These are phyloP conservation scores for Arabidopsis lyrata DNA, from an alignment of 441 rosid genomes.

Conservation along the genomic window DNA sequence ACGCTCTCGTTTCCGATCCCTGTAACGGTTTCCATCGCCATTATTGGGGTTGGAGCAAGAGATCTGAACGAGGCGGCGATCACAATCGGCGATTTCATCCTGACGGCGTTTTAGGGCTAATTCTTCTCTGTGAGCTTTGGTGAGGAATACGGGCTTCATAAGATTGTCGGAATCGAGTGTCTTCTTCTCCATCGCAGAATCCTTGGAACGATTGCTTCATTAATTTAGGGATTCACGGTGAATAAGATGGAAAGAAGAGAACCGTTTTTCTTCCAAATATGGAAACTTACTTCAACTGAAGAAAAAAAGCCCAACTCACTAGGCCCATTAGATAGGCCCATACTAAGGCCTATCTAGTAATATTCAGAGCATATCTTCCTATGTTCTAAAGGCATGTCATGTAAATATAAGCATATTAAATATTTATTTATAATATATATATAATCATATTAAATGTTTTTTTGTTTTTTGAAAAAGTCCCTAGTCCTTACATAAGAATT, in stretches of 20 bases:
- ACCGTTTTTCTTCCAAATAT: background rate
- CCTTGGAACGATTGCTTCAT: slow-evolving; percentile 58
- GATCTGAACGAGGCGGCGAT: slow-evolving; percentile 44
- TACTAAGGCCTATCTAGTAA: no score
- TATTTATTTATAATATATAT: no score
- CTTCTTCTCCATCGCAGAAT: slow-evolving; percentile 9
- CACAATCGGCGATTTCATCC: slow-evolving; percentile 59
- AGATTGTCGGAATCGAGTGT: slow-evolving; percentile 19
- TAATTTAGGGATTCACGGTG: background rate
- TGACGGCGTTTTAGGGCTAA: slow-evolving; percentile 85
- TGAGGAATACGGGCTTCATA: slow-evolving; percentile 73
- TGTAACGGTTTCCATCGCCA: slow-evolving; percentile 51
- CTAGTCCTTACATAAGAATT: no score
- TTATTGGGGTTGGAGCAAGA: slow-evolving; percentile 39
- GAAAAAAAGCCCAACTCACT: background rate
- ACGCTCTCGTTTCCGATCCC: slow-evolving; percentile 39
- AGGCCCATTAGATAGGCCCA: background rate
- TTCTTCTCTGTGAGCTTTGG: slow-evolving; percentile 80
- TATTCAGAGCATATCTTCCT: no score
- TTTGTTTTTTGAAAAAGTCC: no score
- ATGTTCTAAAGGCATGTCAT: no score
- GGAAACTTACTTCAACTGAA: background rate
- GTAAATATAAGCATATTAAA: no score
- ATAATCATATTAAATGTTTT: no score
- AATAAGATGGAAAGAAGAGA: background rate